These are phyloP conservation scores for Novymonas esmeraldas DNA, from an alignment of 208 protist genomes.

Conservation along the genomic window DNA sequence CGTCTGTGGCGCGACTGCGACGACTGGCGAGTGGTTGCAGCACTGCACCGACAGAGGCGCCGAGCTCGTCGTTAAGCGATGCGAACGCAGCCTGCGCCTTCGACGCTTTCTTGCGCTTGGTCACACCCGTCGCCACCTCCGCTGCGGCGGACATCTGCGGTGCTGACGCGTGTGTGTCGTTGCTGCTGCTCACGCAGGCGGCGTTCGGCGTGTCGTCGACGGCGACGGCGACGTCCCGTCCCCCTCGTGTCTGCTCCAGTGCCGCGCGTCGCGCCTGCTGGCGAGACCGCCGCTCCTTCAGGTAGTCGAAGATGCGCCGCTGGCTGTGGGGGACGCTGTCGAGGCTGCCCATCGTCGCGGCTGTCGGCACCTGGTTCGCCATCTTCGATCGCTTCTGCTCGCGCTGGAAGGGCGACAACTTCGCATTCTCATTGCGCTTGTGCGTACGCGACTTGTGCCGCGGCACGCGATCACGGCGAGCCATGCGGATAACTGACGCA, in stretches of 20 bases:
- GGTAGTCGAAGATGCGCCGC: conserved; percentile 58
- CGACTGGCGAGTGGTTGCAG: conserved; percentile 14
- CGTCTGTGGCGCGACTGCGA: not conserved
- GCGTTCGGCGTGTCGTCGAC: conserved; percentile 1
- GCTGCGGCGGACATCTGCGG: not conserved
- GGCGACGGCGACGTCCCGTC: not conserved
- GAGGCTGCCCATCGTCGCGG: conserved; percentile 32
- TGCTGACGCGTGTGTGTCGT: not conserved
- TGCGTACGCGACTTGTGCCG: conserved; percentile 70
- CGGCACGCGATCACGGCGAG: conserved; percentile 72
- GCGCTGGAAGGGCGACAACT: conserved; percentile 86
- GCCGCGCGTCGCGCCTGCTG: conserved; percentile 34
- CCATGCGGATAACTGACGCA: conserved; percentile 36
- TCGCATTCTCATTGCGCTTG: conserved; percentile 86
- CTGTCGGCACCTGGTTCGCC: conserved; percentile 78
- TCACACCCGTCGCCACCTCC: not conserved
- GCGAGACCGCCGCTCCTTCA: conserved; percentile 49
- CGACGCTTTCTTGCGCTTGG: conserved; percentile 2
- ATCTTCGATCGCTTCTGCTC: conserved; percentile 70
- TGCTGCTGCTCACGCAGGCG: not conserved
- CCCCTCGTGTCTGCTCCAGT: conserved; percentile 15
- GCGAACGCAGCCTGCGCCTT: conserved; percentile 14
- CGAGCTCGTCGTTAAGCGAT: conserved; percentile 50
- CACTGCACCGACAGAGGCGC: conserved; percentile 24
- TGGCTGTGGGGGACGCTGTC: conserved; percentile 74